phyloP scores from a whole-genome alignment of 179 eudicot species.

The Nepenthes alata region DNA sequence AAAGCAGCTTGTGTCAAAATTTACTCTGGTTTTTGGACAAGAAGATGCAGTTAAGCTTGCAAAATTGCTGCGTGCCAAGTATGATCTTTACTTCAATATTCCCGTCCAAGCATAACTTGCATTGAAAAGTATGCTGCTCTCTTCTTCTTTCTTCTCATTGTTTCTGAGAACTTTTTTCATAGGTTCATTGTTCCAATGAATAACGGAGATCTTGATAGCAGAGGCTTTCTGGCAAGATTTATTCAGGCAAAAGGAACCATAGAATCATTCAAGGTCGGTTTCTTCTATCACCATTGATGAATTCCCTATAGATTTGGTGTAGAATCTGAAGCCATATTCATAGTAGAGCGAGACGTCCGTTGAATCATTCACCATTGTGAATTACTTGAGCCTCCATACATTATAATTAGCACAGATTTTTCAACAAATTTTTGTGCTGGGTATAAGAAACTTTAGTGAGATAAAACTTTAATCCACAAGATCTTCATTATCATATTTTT shows the following conservation, averaged over 20 bases:
- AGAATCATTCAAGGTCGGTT: conserved; percentile 68
- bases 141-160: neutral
- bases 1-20: conserved; percentile 65
- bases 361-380: too few relatives aligned
- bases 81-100: conserved; percentile 5
- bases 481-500: too few relatives aligned
- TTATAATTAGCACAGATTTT: too few relatives aligned
- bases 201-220: conserved; percentile 86
- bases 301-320: neutral
- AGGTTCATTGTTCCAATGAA: conserved; percentile 81
- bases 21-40: conserved; percentile 88
- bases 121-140: neutral
- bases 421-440: too few relatives aligned
- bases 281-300: conserved; percentile 4
- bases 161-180: neutral
- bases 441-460: too few relatives aligned
- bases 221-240: conserved; percentile 63
- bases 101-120: neutral
- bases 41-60: conserved; percentile 97
- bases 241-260: conserved; percentile 59
- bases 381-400: too few relatives aligned
- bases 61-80: conserved; percentile 63
- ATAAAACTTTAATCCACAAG: too few relatives aligned
- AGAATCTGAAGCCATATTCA: neutral
- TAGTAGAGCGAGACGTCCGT: neutral